Evolutionary conservation across 2,329 filamentous ascomycete species (phyloP).

Genomic region (Ilyonectria robusta): DNA sequence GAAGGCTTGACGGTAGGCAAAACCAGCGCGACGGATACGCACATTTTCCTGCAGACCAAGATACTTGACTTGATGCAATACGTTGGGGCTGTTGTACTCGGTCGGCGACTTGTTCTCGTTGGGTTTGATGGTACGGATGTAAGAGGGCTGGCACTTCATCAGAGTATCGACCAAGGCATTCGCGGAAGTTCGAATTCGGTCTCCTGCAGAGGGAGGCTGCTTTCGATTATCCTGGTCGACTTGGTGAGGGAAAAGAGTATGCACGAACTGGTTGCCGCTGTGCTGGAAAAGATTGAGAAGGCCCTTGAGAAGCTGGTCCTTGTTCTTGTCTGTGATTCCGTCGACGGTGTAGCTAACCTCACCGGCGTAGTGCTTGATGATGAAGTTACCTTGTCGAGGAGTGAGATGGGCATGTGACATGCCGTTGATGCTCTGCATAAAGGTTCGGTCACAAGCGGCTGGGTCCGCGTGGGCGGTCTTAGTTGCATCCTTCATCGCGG

Average conservation of each 20-base stretch:
- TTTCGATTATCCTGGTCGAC: constrained; percentile 97
- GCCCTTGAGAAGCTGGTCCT: constrained; percentile 96
- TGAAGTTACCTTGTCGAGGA: constrained; percentile 93
- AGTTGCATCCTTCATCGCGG: constrained; percentile 96
- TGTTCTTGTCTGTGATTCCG: constrained; percentile 99
- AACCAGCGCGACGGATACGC: constrained; percentile 94
- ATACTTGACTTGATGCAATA: constrained; percentile 98
- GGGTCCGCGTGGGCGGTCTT: constrained; percentile 98
- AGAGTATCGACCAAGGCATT: constrained; percentile 95
- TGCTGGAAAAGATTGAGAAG: constrained; percentile 87
- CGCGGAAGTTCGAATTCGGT: constrained; percentile 94
- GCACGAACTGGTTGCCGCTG: constrained; percentile 88
- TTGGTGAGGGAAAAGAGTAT: constrained; percentile 90
- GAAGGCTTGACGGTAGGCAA: constrained; percentile 96
- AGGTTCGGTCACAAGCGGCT: constrained; percentile 92
- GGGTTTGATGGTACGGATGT: constrained; percentile 98
- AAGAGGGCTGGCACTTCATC: constrained; percentile 97
- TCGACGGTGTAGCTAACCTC: constrained; percentile 96
- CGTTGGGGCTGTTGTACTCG: constrained; percentile 93
- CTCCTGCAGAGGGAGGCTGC: constrained; percentile 92
- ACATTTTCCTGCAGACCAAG: constrained; percentile 99
- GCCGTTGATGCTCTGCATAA: constrained; percentile 92
- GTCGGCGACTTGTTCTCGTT: constrained; percentile 98
- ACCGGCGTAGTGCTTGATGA: constrained; percentile 98
- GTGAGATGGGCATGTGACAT: constrained; percentile 94